Conservation (phyloP, 2,329 filamentous ascomycete genomes). For the Colletotrichum lindemuthianum region DNA sequence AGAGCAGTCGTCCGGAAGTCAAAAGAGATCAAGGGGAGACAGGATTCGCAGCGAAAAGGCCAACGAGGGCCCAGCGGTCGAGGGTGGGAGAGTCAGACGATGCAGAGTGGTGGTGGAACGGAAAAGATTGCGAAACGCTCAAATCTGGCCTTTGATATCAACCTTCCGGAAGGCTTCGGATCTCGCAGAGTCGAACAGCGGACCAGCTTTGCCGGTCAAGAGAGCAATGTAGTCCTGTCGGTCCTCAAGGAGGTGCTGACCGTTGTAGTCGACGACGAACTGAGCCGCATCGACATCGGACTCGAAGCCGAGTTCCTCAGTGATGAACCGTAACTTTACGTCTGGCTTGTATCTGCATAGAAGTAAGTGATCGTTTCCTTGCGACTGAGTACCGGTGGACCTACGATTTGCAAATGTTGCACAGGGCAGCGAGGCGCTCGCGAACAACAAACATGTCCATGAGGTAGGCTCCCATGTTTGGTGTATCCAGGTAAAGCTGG, state of each 20-base stretch:
- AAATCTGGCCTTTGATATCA: constrained; percentile 98
- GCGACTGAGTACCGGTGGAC: constrained; percentile 53
- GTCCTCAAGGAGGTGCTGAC: constrained; percentile 80
- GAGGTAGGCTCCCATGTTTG: constrained; percentile 96
- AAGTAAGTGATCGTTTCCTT: constrained; percentile 54
- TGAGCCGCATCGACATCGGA: constrained; percentile 89
- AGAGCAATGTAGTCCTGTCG: constrained; percentile 78
- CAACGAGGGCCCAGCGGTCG: background rate
- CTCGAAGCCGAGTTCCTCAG: constrained; percentile 95
- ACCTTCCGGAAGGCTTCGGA: constrained; percentile 82
- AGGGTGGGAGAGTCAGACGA: constrained; percentile 8
- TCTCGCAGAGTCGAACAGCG: constrained; percentile 79
- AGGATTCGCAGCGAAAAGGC: constrained; percentile 4
- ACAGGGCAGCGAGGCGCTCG: constrained; percentile 89
- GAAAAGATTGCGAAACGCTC: constrained; percentile 46
- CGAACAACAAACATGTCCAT: constrained; percentile 99
- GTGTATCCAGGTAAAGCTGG: constrained; percentile 91
- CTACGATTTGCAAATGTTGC: constrained; percentile 94
- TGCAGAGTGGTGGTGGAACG: constrained; percentile 27
- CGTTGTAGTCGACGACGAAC: constrained; percentile 86
- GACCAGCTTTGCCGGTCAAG: constrained; percentile 76
- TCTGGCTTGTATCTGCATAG: constrained; percentile 85
- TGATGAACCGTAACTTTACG: constrained; percentile 89
- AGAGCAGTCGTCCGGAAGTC: background rate
- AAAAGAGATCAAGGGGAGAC: background rate